Evolutionary conservation across 768 basidiomycete genomes (phyloP), one percentile per base, ranked within the genome.

Genomic region (Amanita muscaria): DNA sequence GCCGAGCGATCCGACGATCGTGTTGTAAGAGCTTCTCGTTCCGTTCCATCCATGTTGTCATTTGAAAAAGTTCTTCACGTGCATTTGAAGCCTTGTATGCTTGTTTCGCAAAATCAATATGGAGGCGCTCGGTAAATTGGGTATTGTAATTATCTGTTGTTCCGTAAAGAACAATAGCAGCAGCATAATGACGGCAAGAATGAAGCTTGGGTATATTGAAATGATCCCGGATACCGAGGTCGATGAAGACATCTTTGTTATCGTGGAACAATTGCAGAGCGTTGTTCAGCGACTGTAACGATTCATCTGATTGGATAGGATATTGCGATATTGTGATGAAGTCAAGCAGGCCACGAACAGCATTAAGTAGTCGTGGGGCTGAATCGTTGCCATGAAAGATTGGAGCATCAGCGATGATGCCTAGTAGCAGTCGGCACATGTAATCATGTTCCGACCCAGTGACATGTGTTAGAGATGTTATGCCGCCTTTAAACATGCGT

Each of bases 371-470:
- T 39, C 29, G 0, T 32, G 16, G 0, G 72, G 59, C 12, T n/a
- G 1, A 62, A 64, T n/a, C 49, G 57, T 44, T 6, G 7, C 27
- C 27, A 29, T 12, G 6, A 6, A 12, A 12, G 7, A 63, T 65
- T 31, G 65, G 64, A 0, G 66, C 61, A 12, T 64, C 46, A 46
- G 63, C 68, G 5, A 67, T 41, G 47, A 72, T 33, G 2, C 58
- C 64, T 18, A 64, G 51, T 14, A 70, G 46, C 18, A 64, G 44
- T 4, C 43, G 53, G 30, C 54, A 54, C 12, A 68, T 66, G 15
- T 66, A 52, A 7, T 50, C 49, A 40, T 67, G 64, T 35, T 70
- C 64, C 7, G 46, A 46, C 68, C 68, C 2, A 40, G 27, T 29
- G 27, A 29, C 27, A 6, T 12, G 27, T 12, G 27, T 6, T 6